These are phyloP conservation scores for Caulochytrium protostelioides DNA, from an alignment of 371 early-diverging fungal species.

Conservation along the genomic window DNA sequence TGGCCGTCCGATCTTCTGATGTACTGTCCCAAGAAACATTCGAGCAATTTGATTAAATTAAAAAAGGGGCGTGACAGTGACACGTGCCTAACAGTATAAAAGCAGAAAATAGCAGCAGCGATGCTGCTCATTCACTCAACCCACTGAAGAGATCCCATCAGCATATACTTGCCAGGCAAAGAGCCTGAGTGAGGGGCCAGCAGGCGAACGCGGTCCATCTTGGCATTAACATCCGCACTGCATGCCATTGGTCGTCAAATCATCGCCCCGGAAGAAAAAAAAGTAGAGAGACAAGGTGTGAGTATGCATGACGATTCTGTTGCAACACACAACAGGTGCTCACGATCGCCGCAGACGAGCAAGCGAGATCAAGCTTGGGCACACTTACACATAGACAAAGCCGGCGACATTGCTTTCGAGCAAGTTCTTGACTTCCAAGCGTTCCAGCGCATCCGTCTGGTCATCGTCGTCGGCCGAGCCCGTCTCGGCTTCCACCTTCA, in stretches of 20 bases:
- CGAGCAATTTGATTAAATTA: not conserved
- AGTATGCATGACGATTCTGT: not conserved
- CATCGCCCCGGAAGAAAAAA: not conserved
- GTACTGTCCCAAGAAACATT: too few relatives aligned
- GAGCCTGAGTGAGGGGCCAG: slow-evolving; percentile 70
- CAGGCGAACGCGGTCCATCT: slow-evolving; percentile 51
- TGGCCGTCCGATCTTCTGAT: too few relatives aligned
- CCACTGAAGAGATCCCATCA: slow-evolving; percentile 77
- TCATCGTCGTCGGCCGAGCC: not conserved
- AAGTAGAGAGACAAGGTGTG: not conserved
- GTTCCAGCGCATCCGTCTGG: slow-evolving; percentile 10
- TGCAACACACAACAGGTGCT: too few relatives aligned
- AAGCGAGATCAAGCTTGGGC: not conserved
- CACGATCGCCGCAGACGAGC: too few relatives aligned
- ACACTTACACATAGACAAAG: slow-evolving; percentile 60
- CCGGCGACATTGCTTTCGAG: slow-evolving; percentile 54
- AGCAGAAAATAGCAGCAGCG: not conserved
- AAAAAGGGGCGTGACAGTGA: too few relatives aligned
- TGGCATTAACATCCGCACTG: slow-evolving; percentile 62
- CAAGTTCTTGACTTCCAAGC: slow-evolving; percentile 26
- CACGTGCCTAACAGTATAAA: too few relatives aligned
- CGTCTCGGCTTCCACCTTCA: too few relatives aligned
- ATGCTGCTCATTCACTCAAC: slow-evolving; percentile 7
- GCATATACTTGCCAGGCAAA: slow-evolving; percentile 55
- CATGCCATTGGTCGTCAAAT: not conserved